Percentiles rank a stretch among this genome's conserved stretches.
These are phyloP conservation scores for Leishmania aethiopica DNA, from an alignment of 208 protist genomes.

Conservation along the genomic window DNA sequence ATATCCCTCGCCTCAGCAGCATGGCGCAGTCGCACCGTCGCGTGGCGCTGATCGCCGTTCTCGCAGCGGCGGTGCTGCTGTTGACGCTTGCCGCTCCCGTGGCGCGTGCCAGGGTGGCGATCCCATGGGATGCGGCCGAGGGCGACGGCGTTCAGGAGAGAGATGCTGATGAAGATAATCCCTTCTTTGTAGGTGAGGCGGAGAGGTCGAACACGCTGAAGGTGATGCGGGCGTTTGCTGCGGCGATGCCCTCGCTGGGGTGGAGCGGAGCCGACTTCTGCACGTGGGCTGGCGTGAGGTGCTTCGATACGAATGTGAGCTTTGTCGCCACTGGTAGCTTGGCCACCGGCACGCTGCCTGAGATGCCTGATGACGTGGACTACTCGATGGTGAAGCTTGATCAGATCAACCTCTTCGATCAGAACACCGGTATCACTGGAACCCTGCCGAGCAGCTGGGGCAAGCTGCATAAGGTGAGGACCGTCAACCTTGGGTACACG, in stretches of 20 bases:
- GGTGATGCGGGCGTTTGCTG: conserved; percentile 7
- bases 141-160: not conserved
- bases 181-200: not conserved
- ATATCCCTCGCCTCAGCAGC: not conserved
- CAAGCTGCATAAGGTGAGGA: not conserved
- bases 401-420: not conserved
- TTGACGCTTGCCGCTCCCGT: not conserved
- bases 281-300: conserved; percentile 1
- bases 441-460: conserved; percentile 1
- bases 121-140: not conserved
- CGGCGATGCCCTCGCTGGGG: conserved; percentile 2
- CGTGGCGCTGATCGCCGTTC: not conserved
- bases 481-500: not conserved
- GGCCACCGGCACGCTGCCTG: conserved; percentile 4
- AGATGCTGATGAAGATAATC: too few relatives aligned
- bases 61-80: not conserved
- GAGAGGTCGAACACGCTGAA: conserved; percentile 1
- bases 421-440: not conserved
- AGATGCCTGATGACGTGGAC: conserved; percentile 12
- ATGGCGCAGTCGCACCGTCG: not conserved
- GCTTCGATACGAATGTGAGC: not conserved
- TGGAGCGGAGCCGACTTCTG: conserved; percentile 3
- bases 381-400: not conserved
- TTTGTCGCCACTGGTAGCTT: not conserved
- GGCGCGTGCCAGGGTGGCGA: not conserved